phyloP scores from a whole-genome alignment of 495 filamentous ascomycete genomes.

The Neurospora tetrasperma region DNA sequence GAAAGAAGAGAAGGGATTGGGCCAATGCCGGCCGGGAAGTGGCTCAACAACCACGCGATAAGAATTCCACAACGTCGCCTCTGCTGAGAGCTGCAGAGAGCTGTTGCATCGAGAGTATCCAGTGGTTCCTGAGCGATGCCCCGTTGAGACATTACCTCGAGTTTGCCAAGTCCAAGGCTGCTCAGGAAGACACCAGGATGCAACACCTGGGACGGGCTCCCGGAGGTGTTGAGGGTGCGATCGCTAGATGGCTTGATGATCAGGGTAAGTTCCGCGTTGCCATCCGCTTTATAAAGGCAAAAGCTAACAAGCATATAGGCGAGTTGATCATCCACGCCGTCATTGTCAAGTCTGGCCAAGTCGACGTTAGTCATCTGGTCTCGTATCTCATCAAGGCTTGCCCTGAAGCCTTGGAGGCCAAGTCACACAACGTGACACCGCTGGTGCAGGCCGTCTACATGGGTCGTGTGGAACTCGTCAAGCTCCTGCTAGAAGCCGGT shows the following conservation, averaged over 20 bases:
- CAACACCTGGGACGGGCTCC: slow-evolving; percentile 41
- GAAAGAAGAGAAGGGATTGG: slow-evolving; percentile 54
- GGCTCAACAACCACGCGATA: slow-evolving; percentile 12
- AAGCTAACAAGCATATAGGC: slow-evolving; percentile 30
- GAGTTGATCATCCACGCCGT: slow-evolving; percentile 59
- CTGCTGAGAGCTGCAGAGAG: slow-evolving; percentile 45
- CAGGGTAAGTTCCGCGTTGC: slow-evolving; percentile 32
- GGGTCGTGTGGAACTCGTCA: slow-evolving; percentile 42
- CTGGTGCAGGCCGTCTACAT: slow-evolving; percentile 47
- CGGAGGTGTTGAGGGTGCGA: slow-evolving; percentile 48
- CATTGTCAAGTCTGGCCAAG: slow-evolving; percentile 32
- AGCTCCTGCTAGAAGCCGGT: slow-evolving; percentile 49
- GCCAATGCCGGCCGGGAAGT: slow-evolving; percentile 42
- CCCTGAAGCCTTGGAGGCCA: slow-evolving; percentile 49
- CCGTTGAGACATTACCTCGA: slow-evolving; percentile 51
- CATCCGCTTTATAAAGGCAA: neutral
- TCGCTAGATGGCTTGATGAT: slow-evolving; percentile 49
- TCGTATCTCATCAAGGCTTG: slow-evolving; percentile 48
- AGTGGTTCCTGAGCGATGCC: slow-evolving; percentile 61
- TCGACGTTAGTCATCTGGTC: slow-evolving; percentile 41
- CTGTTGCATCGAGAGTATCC: slow-evolving; percentile 49
- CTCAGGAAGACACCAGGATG: slow-evolving; percentile 43
- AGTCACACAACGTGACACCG: slow-evolving; percentile 49
- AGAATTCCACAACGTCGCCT: slow-evolving; percentile 33
- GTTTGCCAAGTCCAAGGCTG: slow-evolving; percentile 46